phyloP scores from a whole-genome alignment of 805 yeast genomes.

The Yamadazyma philogaea region DNA sequence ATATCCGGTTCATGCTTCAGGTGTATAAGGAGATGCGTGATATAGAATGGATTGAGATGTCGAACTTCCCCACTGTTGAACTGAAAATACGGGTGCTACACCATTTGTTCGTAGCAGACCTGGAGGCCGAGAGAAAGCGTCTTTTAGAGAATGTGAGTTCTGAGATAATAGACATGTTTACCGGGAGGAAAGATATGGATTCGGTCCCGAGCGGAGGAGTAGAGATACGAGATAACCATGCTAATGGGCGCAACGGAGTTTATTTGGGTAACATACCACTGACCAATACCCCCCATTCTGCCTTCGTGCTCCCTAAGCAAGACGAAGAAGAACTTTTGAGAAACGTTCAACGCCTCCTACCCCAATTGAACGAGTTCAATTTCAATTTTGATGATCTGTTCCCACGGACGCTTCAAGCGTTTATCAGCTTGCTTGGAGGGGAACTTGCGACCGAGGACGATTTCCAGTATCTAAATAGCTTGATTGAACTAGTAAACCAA shows the following conservation, averaged over 20 bases:
- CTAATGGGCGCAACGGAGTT: background rate
- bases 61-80: slow-evolving; percentile 4
- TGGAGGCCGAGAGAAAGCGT: background rate
- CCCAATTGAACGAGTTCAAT: slow-evolving; percentile 14
- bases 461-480: slow-evolving; percentile 10
- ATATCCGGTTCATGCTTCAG: slow-evolving; percentile 4
- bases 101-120: slow-evolving; percentile 2
- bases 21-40: slow-evolving; percentile 5
- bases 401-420: background rate
- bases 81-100: slow-evolving; percentile 2
- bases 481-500: slow-evolving; percentile 16
- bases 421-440: slow-evolving; percentile 6
- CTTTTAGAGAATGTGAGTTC: background rate
- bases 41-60: slow-evolving; percentile 10
- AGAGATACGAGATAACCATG: no score
- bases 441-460: slow-evolving; percentile 9
- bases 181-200: background rate
- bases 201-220: no score
- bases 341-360: slow-evolving; percentile 9
- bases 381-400: slow-evolving; percentile 14
- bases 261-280: background rate
- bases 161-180: background rate
- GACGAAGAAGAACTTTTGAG: slow-evolving; percentile 11
- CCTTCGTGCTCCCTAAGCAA: background rate
- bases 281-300: background rate